A percentile compares a stretch with the other conserved stretches of the same genome.
These are phyloP conservation scores for Boehmeria nivea DNA, from an alignment of 306 rosid species.

Conservation along the genomic window DNA sequence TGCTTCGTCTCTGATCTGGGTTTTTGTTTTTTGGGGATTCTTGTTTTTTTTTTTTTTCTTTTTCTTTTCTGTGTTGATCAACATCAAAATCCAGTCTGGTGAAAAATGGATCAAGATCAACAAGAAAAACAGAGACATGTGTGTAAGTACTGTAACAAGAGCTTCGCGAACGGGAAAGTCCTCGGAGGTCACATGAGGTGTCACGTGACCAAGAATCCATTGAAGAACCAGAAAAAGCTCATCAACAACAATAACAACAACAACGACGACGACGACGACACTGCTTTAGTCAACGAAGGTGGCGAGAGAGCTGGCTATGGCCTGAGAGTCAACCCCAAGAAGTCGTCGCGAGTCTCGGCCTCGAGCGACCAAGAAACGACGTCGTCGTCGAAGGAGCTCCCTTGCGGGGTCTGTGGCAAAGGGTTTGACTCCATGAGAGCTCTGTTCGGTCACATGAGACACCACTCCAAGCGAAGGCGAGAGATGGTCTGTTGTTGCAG, in stretches of 20 bases:
- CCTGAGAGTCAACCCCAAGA: conserved; percentile 42
- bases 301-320: conserved; percentile 23
- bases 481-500: conserved; percentile 13
- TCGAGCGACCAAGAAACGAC: conserved; percentile 18
- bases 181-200: conserved; percentile 50
- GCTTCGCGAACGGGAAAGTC: conserved; percentile 38
- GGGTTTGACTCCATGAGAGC: conserved; percentile 31
- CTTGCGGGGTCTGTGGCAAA: conserved; percentile 39
- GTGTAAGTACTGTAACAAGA: conserved; percentile 40
- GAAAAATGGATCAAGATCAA: conserved; percentile 29
- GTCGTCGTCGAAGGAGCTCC: not conserved
- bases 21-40: too few species aligned
- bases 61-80: not conserved
- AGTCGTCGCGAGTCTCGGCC: conserved; percentile 33
- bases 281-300: conserved; percentile 7
- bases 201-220: conserved; percentile 27
- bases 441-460: conserved; percentile 51
- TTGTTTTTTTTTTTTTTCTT: too few species aligned
- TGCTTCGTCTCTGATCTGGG: conserved; percentile 21
- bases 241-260: not conserved
- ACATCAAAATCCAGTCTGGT: not conserved
- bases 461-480: conserved; percentile 32
- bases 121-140: conserved; percentile 23
- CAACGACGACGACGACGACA: too few species aligned
- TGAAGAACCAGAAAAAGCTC: conserved; percentile 10